Evolutionary conservation across 768 basidiomycete genomes (phyloP).

Genomic region (Suillus tomentosus): DNA sequence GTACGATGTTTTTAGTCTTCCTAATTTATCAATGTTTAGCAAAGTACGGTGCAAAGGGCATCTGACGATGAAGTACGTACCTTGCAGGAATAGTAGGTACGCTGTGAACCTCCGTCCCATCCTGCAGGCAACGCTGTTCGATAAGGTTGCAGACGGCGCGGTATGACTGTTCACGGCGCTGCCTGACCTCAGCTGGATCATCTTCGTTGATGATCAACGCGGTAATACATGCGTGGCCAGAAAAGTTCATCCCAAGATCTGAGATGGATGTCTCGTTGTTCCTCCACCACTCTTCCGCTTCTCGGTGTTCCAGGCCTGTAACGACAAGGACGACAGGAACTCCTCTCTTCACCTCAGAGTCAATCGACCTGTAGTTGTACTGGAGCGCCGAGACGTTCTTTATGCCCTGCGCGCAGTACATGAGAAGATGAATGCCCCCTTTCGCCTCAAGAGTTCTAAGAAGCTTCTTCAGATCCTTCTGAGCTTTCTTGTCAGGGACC

Average conservation of each 20-base stretch:
- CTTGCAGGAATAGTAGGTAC: neutral
- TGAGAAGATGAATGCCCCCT: constrained; percentile 32
- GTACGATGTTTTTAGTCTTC: constrained; percentile 22
- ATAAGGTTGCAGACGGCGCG: constrained; percentile 8
- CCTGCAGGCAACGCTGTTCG: neutral
- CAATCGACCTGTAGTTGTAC: constrained; percentile 29
- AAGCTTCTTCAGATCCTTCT: constrained; percentile 30
- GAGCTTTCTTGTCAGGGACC: constrained; percentile 24
- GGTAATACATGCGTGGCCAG: constrained; percentile 41
- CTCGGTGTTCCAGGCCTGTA: constrained; percentile 36
- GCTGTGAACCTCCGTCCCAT: too few species aligned
- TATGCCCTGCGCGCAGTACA: constrained; percentile 35
- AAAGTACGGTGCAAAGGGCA: neutral
- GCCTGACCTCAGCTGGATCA: neutral
- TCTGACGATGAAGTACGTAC: neutral
- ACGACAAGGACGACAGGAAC: constrained; percentile 35
- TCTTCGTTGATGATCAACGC: neutral
- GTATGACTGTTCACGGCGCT: constrained; percentile 13
- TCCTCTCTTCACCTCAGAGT: constrained; percentile 27
- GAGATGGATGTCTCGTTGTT: constrained; percentile 34
- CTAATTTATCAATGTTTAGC: neutral
- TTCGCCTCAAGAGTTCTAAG: constrained; percentile 28
- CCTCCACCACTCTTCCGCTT: constrained; percentile 40
- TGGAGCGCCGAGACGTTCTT: constrained; percentile 16
- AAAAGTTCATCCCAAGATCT: constrained; percentile 37